These are phyloP conservation scores for Pseudozyma tsukubaensis DNA, from an alignment of 1,284 basidiomycete species.

Conservation along the genomic window DNA sequence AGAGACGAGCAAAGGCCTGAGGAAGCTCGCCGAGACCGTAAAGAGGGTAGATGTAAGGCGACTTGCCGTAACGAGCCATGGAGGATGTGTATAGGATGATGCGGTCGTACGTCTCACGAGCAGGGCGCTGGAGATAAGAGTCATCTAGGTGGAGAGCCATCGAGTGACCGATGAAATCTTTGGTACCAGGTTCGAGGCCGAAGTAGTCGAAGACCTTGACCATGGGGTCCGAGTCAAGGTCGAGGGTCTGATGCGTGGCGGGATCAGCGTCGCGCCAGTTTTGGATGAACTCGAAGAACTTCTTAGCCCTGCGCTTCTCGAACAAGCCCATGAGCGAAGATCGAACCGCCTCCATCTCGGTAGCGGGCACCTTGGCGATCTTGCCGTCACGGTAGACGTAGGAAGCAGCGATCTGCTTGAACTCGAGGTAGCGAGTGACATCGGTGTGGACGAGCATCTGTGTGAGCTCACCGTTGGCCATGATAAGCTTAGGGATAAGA, in stretches of 20 bases:
- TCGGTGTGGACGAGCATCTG: conserved; percentile 99
- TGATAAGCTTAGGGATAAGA: conserved; percentile 75
- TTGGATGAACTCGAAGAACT: conserved; percentile 98
- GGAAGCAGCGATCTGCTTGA: conserved; percentile 99
- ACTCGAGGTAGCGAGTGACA: conserved; percentile 98
- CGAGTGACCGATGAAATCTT: conserved; percentile 99
- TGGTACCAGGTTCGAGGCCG: conserved; percentile 94
- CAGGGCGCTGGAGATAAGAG: conserved; percentile 91
- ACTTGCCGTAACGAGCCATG: conserved; percentile 99
- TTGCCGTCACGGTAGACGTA: conserved; percentile 96
- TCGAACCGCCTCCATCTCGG: conserved; percentile 95
- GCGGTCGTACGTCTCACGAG: conserved; percentile 89
- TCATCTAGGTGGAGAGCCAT: conserved; percentile 99
- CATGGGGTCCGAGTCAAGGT: conserved; percentile 66
- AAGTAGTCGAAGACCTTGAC: conserved; percentile 88
- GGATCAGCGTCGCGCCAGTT: conserved; percentile 94
- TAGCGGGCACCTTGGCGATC: conserved; percentile 98
- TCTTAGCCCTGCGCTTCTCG: conserved; percentile 97
- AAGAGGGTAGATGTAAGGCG: conserved; percentile 98
- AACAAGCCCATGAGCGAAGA: conserved; percentile 97
- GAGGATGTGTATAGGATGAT: conserved; percentile 98
- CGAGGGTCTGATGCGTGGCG: conserved; percentile 83
- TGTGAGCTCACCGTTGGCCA: conserved; percentile 96
- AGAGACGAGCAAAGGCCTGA: conserved; percentile 93
- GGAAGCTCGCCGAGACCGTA: conserved; percentile 99